Evolutionary conservation across 2,329 filamentous ascomycete species (phyloP).

Genomic region (Alternaria sp.): DNA sequence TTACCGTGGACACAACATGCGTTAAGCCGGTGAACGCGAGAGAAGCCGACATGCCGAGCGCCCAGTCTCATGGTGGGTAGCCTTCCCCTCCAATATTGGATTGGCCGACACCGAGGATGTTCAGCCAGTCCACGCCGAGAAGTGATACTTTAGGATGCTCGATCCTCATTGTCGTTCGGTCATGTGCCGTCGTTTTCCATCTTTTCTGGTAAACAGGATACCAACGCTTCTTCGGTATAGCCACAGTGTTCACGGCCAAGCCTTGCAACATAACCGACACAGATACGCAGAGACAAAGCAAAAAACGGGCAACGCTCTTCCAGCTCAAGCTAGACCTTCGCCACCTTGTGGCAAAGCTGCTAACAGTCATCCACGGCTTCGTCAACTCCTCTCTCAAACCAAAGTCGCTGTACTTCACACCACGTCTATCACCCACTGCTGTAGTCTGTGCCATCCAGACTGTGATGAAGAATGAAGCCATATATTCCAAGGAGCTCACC

Average conservation of each 20-base stretch:
- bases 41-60: slow-evolving; percentile 4
- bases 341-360: neutral
- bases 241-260: slow-evolving; percentile 7
- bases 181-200: neutral
- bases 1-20: neutral
- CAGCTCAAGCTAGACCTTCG: neutral
- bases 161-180: neutral
- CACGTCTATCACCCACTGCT: neutral
- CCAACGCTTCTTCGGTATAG: slow-evolving; percentile 12
- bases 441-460: neutral
- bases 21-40: neutral
- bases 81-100: neutral
- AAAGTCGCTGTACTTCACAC: slow-evolving; percentile 5
- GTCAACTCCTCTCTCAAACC: slow-evolving; percentile 7
- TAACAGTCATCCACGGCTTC: slow-evolving; percentile 12
- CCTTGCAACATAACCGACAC: slow-evolving; percentile 5
- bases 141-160: slow-evolving; percentile 2
- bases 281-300: slow-evolving; percentile 9
- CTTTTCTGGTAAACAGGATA: neutral
- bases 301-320: neutral
- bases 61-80: neutral
- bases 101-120: neutral
- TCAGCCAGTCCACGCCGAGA: neutral
- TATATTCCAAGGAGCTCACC: slow-evolving; percentile 6
- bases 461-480: neutral